Evolutionary conservation across 2,329 filamentous ascomycete species (phyloP).

Genomic region (Exserohilum rostratum): DNA sequence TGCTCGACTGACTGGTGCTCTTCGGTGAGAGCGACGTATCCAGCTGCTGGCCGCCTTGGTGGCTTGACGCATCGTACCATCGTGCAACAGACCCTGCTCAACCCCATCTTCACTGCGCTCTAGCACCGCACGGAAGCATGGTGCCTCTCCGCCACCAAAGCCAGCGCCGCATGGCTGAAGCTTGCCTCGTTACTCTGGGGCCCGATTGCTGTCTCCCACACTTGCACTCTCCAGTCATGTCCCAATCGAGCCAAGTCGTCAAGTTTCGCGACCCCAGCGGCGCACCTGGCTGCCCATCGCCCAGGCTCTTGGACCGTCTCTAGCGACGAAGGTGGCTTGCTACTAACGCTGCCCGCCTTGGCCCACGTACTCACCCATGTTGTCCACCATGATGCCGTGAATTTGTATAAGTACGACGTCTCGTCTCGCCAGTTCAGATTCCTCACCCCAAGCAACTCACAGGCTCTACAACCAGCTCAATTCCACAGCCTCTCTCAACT

Average conservation of each 20-base stretch:
- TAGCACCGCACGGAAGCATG: constrained; percentile 7
- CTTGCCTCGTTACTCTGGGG: not conserved
- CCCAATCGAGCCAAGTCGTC: constrained; percentile 8
- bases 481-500: constrained; percentile 5
- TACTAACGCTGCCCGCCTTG: constrained; percentile 6
- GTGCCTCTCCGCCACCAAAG: constrained; percentile 18
- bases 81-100: constrained; percentile 14
- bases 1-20: not conserved
- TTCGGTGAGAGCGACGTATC: constrained; percentile 9
- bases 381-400: not conserved
- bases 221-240: not conserved
- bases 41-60: constrained; percentile 4
- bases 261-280: not conserved
- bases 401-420: constrained; percentile 22
- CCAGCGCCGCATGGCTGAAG: constrained; percentile 12
- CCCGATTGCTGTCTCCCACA: constrained; percentile 9
- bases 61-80: constrained; percentile 11
- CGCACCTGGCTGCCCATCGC: constrained; percentile 1
- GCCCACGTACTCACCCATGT: constrained; percentile 3
- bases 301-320: not conserved
- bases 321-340: constrained; percentile 12
- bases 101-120: constrained; percentile 10
- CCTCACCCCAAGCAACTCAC: constrained; percentile 18
- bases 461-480: constrained; percentile 8
- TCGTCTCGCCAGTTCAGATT: constrained; percentile 10